Evolutionary conservation across 768 basidiomycete genomes (phyloP).

Genomic region (Daedalea quercina): DNA sequence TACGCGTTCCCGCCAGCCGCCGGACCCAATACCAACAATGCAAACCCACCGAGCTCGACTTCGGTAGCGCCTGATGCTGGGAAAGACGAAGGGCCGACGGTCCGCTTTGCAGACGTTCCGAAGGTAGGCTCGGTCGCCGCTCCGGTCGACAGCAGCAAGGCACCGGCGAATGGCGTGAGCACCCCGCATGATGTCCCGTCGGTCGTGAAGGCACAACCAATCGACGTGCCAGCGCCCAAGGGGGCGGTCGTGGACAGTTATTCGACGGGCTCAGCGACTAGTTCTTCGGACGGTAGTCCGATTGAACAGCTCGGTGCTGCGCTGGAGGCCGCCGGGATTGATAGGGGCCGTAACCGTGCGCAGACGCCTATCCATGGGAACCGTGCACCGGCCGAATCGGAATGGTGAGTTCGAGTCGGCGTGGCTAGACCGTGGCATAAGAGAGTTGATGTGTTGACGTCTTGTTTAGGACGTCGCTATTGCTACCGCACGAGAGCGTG

Average conservation of each 20-base stretch:
- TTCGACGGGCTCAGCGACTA: constrained; percentile 34
- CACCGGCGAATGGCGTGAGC: constrained; percentile 9
- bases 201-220: constrained; percentile 15
- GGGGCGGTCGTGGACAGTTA: constrained; percentile 21
- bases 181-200: constrained; percentile 12
- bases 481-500: constrained; percentile 41
- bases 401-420: constrained; percentile 35
- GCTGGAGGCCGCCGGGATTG: constrained; percentile 27
- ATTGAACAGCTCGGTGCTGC: constrained; percentile 29
- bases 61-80: not conserved
- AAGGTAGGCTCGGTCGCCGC: not conserved
- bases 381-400: constrained; percentile 26
- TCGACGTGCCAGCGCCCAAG: constrained; percentile 18
- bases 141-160: not conserved
- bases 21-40: constrained; percentile 7
- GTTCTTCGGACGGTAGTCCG: constrained; percentile 45
- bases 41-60: not conserved
- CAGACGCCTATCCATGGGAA: constrained; percentile 51
- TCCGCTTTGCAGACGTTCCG: constrained; percentile 14
- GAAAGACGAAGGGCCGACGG: constrained; percentile 6
- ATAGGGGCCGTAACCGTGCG: constrained; percentile 46
- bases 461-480: constrained; percentile 26
- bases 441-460: not conserved
- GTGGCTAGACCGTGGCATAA: no score
- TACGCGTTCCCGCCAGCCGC: constrained; percentile 19